Evolutionary conservation across 2,329 filamentous ascomycete genomes (phyloP).

Genomic region (Plectosphaerella sp.): DNA sequence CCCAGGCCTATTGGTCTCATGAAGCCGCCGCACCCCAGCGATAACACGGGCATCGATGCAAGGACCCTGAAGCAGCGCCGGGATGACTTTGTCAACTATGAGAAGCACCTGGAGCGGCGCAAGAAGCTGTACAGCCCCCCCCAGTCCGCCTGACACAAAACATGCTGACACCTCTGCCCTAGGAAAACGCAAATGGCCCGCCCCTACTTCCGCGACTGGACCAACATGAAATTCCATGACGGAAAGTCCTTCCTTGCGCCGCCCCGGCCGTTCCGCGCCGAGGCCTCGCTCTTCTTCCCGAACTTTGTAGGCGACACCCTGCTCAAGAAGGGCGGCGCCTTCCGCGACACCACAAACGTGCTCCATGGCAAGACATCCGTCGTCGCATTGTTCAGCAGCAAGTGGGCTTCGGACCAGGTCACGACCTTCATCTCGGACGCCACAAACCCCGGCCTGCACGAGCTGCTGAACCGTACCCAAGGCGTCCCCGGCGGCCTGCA

Average conservation of each 20-base stretch:
- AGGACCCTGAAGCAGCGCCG: conserved; percentile 64
- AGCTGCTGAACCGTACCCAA: conserved; percentile 49
- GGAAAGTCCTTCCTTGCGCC: conserved; percentile 92
- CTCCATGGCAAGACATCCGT: conserved; percentile 72
- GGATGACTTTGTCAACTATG: conserved; percentile 79
- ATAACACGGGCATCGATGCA: conserved; percentile 75
- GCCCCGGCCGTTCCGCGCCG: conserved; percentile 75
- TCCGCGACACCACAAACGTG: conserved; percentile 68
- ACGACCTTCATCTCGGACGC: conserved; percentile 63
- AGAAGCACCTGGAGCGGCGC: conserved; percentile 75
- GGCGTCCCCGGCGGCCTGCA: conserved; percentile 45
- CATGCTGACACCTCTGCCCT: conserved; percentile 8
- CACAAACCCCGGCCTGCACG: conserved; percentile 66
- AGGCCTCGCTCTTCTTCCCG: conserved; percentile 85
- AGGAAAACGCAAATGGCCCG: conserved; percentile 73
- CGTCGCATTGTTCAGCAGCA: conserved; percentile 74
- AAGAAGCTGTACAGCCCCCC: conserved; percentile 60
- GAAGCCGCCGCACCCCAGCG: conserved; percentile 66
- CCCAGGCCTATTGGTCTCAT: conserved; percentile 77
- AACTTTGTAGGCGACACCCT: conserved; percentile 83
- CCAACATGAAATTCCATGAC: conserved; percentile 73
- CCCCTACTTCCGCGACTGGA: conserved; percentile 96
- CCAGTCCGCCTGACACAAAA: not conserved
- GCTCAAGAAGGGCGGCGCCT: conserved; percentile 42
- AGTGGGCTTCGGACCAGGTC: conserved; percentile 82